Percentiles rank a stretch among this genome's conserved stretches.
Evolutionary conservation across 352 stramenopile species (phyloP).

Genomic region (Globisporangium takayamanum): DNA sequence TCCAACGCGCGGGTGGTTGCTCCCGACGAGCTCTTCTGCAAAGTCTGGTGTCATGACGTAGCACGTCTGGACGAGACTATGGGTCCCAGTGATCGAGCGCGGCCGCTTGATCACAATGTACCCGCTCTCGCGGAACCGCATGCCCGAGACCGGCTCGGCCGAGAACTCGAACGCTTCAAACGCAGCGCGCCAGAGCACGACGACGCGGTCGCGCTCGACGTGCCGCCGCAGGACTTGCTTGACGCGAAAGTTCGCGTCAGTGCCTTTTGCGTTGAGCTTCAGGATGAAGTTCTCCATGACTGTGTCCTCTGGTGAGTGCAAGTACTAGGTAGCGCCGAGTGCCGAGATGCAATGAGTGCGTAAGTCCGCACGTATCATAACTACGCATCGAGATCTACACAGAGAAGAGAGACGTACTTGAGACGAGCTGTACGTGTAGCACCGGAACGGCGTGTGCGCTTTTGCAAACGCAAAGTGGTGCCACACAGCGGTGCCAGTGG

Average conservation of each 20-base stretch:
- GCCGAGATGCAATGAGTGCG: not conserved
- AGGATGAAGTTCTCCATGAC: constrained; percentile 55
- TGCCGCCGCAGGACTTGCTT: constrained; percentile 50
- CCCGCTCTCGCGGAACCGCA: constrained; percentile 23
- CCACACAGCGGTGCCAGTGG: constrained; percentile 5
- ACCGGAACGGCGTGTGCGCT: not conserved
- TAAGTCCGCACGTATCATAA: not conserved
- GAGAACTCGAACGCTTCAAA: constrained; percentile 28
- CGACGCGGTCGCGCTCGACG: constrained; percentile 35
- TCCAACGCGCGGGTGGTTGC: constrained; percentile 20
- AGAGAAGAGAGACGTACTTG: not conserved
- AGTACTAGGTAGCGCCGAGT: not conserved
- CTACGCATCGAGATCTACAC: not conserved
- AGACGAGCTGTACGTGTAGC: constrained; percentile 5
- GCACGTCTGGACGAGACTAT: constrained; percentile 23
- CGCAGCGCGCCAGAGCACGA: constrained; percentile 39
- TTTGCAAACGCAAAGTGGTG: constrained; percentile 10
- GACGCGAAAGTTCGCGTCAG: constrained; percentile 36
- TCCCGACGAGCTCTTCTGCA: not conserved
- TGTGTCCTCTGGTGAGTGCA: constrained; percentile 32
- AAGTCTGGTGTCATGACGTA: constrained; percentile 26
- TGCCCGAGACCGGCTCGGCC: constrained; percentile 18
- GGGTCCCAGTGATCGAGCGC: constrained; percentile 9
- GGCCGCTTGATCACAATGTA: constrained; percentile 28
- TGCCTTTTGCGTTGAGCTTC: constrained; percentile 41